phyloP scores from a whole-genome alignment of 352 stramenopile species.

The Phytophthora pini region DNA sequence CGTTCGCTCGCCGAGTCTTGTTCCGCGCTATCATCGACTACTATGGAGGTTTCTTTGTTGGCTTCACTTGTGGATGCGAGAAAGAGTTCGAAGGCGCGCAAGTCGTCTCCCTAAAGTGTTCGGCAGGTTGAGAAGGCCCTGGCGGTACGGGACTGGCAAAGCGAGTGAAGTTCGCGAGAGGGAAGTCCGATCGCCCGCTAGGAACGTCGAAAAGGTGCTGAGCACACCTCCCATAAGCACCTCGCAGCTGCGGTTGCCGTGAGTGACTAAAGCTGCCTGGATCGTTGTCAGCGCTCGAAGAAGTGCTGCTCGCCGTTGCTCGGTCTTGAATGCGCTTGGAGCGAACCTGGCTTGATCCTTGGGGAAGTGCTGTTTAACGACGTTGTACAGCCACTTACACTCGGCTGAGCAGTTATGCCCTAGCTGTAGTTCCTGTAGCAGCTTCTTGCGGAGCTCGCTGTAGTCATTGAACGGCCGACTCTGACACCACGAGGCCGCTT shows the following conservation, averaged over 20 bases:
- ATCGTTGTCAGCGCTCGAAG: conserved; percentile 41
- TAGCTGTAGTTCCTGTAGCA: conserved; percentile 40
- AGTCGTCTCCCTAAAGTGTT: conserved; percentile 26
- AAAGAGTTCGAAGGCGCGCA: conserved; percentile 23
- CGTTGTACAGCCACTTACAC: conserved; percentile 50
- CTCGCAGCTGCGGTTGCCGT: conserved; percentile 45
- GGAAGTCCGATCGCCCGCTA: conserved; percentile 23
- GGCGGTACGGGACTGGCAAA: conserved; percentile 12
- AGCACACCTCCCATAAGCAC: conserved; percentile 45
- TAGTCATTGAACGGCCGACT: conserved; percentile 39
- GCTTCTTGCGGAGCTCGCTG: conserved; percentile 39
- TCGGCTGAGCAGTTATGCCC: conserved; percentile 49
- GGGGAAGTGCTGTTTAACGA: conserved; percentile 56
- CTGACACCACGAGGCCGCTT: conserved; percentile 32
- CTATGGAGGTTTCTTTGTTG: background rate
- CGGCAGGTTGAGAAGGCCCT: conserved; percentile 12
- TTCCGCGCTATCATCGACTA: background rate
- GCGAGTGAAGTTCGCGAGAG: conserved; percentile 19
- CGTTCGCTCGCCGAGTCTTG: conserved; percentile 16
- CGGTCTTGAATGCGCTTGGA: conserved; percentile 21
- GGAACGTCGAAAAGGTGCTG: conserved; percentile 35
- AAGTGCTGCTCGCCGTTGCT: conserved; percentile 30
- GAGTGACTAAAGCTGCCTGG: conserved; percentile 43
- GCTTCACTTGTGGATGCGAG: conserved; percentile 11
- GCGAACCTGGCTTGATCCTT: conserved; percentile 33